Conservation (phyloP, 2,329 filamentous ascomycete genomes). For the Tolypocladium tundrense region DNA sequence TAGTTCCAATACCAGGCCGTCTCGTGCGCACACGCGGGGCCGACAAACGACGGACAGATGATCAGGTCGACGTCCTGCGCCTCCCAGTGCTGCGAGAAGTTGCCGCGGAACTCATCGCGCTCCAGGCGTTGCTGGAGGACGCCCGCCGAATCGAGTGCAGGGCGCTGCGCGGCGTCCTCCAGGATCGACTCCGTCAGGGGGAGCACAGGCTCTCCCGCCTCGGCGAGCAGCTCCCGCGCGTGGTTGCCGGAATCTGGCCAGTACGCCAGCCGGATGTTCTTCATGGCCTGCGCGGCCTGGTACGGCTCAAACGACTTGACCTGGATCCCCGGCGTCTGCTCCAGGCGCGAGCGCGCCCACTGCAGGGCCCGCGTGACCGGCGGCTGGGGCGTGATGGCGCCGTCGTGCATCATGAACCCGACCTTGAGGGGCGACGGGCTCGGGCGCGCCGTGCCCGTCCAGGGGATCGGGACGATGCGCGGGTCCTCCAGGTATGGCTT, state of each 20-base stretch:
- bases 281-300: too few species aligned
- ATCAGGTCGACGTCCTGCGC: slow-evolving; percentile 23
- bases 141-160: slow-evolving; percentile 2
- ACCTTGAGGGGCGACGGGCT: slow-evolving; percentile 18
- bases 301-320: too few species aligned
- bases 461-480: slow-evolving; percentile 18
- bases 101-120: slow-evolving; percentile 18
- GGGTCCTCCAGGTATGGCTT: slow-evolving; percentile 20
- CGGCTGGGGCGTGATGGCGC: slow-evolving; percentile 17
- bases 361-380: too few species aligned
- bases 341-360: slow-evolving; percentile 21
- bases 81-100: slow-evolving; percentile 22
- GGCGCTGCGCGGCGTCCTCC: slow-evolving; percentile 6
- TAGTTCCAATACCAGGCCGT: slow-evolving; percentile 25
- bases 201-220: slow-evolving; percentile 16
- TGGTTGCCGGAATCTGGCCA: neutral
- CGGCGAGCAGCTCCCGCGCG: slow-evolving; percentile 5
- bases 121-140: slow-evolving; percentile 14
- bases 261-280: neutral
- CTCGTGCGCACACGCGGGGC: slow-evolving; percentile 23
- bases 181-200: slow-evolving; percentile 16
- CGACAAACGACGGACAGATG: slow-evolving; percentile 3
- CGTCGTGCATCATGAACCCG: slow-evolving; percentile 30
- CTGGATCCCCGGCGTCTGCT: slow-evolving; percentile 1
- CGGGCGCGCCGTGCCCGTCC: slow-evolving; percentile 13